phyloP scores from a whole-genome alignment of 2,329 filamentous ascomycete species.

The Monilinia laxa region DNA sequence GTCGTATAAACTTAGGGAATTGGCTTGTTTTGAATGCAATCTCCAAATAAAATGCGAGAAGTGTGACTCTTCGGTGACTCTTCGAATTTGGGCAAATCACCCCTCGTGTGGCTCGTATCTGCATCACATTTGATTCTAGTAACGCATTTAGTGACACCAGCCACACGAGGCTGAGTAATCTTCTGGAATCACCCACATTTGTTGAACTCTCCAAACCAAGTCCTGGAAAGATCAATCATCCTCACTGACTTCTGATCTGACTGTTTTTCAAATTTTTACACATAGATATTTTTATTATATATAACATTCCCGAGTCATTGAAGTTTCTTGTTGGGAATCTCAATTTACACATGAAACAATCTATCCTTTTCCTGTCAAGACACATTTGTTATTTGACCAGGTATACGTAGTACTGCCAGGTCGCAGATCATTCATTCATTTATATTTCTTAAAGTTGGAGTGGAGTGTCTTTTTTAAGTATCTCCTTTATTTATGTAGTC shows the following conservation, averaged over 20 bases:
- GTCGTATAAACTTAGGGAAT: constrained; percentile 2
- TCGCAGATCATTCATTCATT: neutral
- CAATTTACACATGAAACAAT: neutral
- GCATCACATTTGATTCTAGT: too few relatives aligned
- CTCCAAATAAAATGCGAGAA: constrained; percentile 15
- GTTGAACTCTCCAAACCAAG: too few relatives aligned
- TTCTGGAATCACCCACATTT: too few relatives aligned
- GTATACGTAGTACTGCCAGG: constrained; percentile 13
- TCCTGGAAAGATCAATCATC: neutral
- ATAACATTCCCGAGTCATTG: neutral
- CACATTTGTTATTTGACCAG: neutral
- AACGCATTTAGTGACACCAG: neutral
- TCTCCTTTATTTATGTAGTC: neutral
- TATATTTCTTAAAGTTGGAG: neutral
- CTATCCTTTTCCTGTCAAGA: neutral
- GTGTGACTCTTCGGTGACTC: constrained; percentile 27
- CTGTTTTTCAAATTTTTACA: neutral
- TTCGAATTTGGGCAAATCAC: constrained; percentile 14
- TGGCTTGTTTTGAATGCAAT: constrained; percentile 6
- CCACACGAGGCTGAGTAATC: constrained; percentile 8
- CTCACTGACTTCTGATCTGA: neutral
- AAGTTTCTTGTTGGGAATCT: neutral
- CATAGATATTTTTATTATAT: neutral
- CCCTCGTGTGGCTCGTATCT: constrained; percentile 16
- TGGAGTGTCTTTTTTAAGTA: neutral